Evolutionary conservation across 75 land plant species (phyloP), one percentile per base, ranked within the genome.

Genomic region (Isoetes taiwanensis): DNA sequence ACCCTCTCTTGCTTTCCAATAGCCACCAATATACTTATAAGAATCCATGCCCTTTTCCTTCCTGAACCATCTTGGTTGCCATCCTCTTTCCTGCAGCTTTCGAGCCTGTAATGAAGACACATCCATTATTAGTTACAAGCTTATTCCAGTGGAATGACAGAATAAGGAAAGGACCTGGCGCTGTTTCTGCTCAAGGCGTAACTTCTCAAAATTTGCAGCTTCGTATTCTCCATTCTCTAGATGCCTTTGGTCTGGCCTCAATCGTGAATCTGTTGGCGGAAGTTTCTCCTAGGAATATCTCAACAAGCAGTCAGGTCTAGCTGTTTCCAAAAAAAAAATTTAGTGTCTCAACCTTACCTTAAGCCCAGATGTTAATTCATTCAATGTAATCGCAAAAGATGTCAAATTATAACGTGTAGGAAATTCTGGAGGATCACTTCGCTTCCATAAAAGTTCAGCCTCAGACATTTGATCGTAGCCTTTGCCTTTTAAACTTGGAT

Each of bases 381-480:
- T 94, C 41, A 89, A 56, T 0, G 99, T 78, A 28, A 82, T 89
- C n/a, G 99, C 96, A 77, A 94, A 94, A 0, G 90, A 78, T 37
- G 90, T 79, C 21, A 94, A 76, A 54, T 90, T 90, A 62, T 94
- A 94, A 70, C 99, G 60, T 19, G 97, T 89, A 37, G 76, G 64
- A 52, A 68, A 43, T 29, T 60, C 43, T 32, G 78, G 52, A 23
- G 83, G 85, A 39, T 67, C 75, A 52, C 80, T 82, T 41, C 86
- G 64, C 54, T 77, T 81, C 99, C 99, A 94, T 3, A 94, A 66
- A 33, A 85, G 59, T 6, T 68, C 71, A 14, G 99, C 99, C 57
- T 94, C 99, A 28, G 87, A 75, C 96, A 89, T 94, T 12, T 96
- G 99, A 62, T 94, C 99, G 62, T 79, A 82, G 0, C 82, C 86